Evolutionary conservation across 2,329 filamentous ascomycete species (phyloP), one percentile per base, ranked within the genome.

Genomic region (Curvularia verruculosa): DNA sequence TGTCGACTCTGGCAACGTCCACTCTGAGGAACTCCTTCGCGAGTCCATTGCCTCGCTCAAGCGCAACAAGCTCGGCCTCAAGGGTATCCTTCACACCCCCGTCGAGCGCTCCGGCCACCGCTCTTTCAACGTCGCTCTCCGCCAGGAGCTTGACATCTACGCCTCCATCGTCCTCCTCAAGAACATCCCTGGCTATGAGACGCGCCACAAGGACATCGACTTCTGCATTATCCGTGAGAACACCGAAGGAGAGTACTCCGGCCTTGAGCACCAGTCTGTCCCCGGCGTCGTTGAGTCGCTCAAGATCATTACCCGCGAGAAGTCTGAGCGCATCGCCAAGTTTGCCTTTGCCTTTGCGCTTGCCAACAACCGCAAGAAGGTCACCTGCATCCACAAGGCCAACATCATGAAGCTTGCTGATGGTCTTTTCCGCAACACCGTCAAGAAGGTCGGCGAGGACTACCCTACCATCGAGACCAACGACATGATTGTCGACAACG

Each of bases 401-500:
- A 99, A 99, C 86, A 99, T 99, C 84, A 99, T 99, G 95, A 99
- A 99, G 87, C 86, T 99, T 58, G 94, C 93, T 78, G 95, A 99
- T 72, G 95, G 95, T 81, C 90, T 99, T 56, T 99, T 99, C 91
- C 90, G 95, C 79, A 94, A 89, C 83, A 98, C 95, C 69, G 96
- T 98, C 86, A 92, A 96, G 84, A 85, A 88, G 74, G 88, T 95
- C 69, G 91, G 92, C 67, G 90, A 96, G 84, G 92, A 96, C 79
- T 99, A 95, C 84, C 94, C 95, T 59, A 96, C 91, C 63, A 85
- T 99, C 71, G 91, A 97, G 84, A 89, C 89, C 77, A 96, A 96
- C 84, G 95, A 99, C 83, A 97, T 99, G 94, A 99, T 99, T 80
- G 95, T 99, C 81, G 95, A 99, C 84, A 99, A 99, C 81, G 95